Evolutionary conservation across 441 rosid species (phyloP).

Genomic region (Daphne laureola): DNA sequence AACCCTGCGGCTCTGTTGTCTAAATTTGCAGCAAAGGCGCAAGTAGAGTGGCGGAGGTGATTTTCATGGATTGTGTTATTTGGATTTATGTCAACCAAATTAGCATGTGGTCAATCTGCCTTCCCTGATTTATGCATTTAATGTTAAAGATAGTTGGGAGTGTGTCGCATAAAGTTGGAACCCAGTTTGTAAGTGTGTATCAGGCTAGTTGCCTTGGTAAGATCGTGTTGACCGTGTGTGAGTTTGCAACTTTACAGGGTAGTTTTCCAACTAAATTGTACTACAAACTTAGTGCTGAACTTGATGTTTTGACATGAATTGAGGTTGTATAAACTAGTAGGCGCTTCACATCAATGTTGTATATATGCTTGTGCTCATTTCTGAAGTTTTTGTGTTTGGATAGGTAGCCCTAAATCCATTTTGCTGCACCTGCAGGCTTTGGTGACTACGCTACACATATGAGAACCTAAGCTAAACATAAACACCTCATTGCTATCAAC

Average conservation of each 20-base stretch:
- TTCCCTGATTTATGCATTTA: conserved; percentile 12
- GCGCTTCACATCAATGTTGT: too few species aligned
- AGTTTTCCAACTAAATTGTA: conserved; percentile 27
- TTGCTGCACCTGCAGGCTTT: too few species aligned
- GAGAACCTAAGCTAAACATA: too few species aligned
- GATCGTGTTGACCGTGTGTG: conserved; percentile 22
- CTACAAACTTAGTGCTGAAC: conserved; percentile 6
- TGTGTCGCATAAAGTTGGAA: conserved; percentile 18
- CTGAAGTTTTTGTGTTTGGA: too few species aligned
- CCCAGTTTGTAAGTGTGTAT: conserved; percentile 15
- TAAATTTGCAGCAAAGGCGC: conserved; percentile 57
- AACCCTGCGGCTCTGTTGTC: conserved; percentile 4
- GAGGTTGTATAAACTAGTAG: too few species aligned
- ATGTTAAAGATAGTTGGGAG: conserved; percentile 21
- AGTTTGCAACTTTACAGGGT: conserved; percentile 37
- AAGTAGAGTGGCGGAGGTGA: conserved; percentile 69
- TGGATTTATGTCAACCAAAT: conserved; percentile 15
- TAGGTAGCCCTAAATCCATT: too few species aligned
- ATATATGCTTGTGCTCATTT: too few species aligned
- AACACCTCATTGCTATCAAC: too few species aligned
- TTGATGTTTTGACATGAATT: too few species aligned
- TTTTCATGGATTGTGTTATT: conserved; percentile 10
- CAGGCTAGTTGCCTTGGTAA: conserved; percentile 7
- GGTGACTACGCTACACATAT: too few species aligned
- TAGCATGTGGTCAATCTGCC: conserved; percentile 14